Percentiles rank a stretch among this genome's conserved stretches.
phyloP scores from a whole-genome alignment of 805 yeast species.

The Candida coleopterorum region DNA sequence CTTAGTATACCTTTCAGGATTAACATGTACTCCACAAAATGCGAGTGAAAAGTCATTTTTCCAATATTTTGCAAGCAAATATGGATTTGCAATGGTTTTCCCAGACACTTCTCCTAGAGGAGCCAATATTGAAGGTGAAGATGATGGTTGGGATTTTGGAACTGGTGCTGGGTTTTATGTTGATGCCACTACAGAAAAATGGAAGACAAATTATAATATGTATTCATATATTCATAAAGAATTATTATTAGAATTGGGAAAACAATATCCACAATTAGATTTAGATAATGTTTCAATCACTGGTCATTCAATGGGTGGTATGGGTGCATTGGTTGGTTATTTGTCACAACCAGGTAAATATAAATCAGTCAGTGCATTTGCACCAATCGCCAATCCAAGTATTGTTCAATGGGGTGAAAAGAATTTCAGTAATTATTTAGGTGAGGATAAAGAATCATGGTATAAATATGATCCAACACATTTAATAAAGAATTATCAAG shows the following conservation, averaged over 20 bases:
- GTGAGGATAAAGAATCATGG: constrained; percentile 61
- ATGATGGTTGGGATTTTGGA: constrained; percentile 86
- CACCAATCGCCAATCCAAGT: constrained; percentile 83
- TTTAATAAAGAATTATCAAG: constrained; percentile 52
- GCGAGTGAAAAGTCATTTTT: constrained; percentile 91
- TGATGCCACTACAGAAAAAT: constrained; percentile 74
- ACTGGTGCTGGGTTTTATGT: constrained; percentile 94
- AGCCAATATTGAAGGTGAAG: constrained; percentile 68
- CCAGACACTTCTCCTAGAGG: constrained; percentile 98
- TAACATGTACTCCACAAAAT: constrained; percentile 90
- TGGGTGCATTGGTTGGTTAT: constrained; percentile 73
- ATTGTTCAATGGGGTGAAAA: constrained; percentile 84
- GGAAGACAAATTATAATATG: constrained; percentile 76
- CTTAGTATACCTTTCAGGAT: constrained; percentile 75
- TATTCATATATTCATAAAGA: constrained; percentile 77
- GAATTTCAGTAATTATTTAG: constrained; percentile 76
- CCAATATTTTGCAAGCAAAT: constrained; percentile 72
- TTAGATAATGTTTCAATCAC: constrained; percentile 65
- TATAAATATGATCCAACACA: constrained; percentile 77
- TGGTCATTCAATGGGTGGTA: constrained; percentile 99
- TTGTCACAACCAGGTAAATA: constrained; percentile 68
- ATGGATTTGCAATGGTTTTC: constrained; percentile 83
- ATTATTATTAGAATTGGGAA: constrained; percentile 50
- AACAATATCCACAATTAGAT: constrained; percentile 48
- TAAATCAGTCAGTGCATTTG: constrained; percentile 80